Percentiles rank a stretch among this genome's conserved stretches.
These are phyloP conservation scores for Phytopythium ostracodes DNA, from an alignment of 352 stramenopile genomes.

Conservation along the genomic window DNA sequence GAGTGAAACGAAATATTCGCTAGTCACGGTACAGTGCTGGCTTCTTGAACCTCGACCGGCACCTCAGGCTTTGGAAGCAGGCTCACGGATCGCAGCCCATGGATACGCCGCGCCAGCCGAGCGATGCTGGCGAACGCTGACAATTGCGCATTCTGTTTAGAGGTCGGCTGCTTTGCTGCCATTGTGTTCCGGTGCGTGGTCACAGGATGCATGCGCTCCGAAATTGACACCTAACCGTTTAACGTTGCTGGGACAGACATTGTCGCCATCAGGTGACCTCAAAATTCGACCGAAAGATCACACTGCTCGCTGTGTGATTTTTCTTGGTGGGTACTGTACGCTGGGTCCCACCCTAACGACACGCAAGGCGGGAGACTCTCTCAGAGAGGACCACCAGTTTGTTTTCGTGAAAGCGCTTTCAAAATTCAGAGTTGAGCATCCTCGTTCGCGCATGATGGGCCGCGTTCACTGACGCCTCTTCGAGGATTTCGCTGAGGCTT, in stretches of 20 bases:
- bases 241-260: neutral
- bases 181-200: no score
- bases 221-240: neutral
- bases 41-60: no score
- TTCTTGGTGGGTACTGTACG: neutral
- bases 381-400: neutral
- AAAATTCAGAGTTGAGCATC: conserved; percentile 8
- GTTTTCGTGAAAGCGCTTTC: neutral
- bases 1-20: no score
- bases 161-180: no score
- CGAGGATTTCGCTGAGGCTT: neutral
- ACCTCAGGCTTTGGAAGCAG: no score
- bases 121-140: no score
- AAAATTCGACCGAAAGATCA: no score
- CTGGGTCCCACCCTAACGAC: neutral
- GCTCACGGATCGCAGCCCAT: no score
- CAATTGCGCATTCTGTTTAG: no score
- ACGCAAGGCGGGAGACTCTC: neutral
- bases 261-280: neutral
- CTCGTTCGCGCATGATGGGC: neutral
- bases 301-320: neutral
- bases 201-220: no score
- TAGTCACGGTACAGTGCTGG: no score
- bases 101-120: no score
- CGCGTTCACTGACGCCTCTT: neutral